Percentiles rank a stretch among this genome's conserved stretches.
phyloP scores from a whole-genome alignment of 352 stramenopile genomes.

The Sclerospora graminicola region DNA sequence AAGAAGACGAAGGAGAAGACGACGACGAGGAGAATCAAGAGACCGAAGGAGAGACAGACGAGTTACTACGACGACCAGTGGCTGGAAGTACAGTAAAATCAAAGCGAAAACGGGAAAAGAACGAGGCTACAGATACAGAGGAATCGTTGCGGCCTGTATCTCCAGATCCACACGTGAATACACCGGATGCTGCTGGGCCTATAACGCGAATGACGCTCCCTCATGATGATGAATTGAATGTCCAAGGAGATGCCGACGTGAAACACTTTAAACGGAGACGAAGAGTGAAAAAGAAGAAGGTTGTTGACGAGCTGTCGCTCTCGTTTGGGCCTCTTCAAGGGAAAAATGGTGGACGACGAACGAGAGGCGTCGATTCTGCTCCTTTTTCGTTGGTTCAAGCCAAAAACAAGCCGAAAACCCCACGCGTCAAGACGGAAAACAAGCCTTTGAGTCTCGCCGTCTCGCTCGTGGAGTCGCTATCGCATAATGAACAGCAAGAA shows the following conservation, averaged over 20 bases:
- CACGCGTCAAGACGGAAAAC: slow-evolving; percentile 20
- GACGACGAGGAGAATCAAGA: slow-evolving; percentile 44
- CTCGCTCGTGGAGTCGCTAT: slow-evolving; percentile 60
- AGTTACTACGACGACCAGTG: slow-evolving; percentile 20
- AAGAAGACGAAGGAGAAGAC: slow-evolving; percentile 47
- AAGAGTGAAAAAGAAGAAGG: slow-evolving; percentile 16
- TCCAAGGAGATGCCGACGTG: slow-evolving; percentile 36
- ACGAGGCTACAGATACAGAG: slow-evolving; percentile 38
- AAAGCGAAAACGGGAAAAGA: slow-evolving; percentile 38
- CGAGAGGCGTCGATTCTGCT: too few relatives aligned
- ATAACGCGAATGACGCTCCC: slow-evolving; percentile 57
- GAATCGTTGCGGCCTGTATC: slow-evolving; percentile 51
- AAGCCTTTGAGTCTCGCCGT: slow-evolving; percentile 55
- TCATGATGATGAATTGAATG: slow-evolving; percentile 22
- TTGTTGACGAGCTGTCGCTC: slow-evolving; percentile 7
- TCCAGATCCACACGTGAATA: slow-evolving; percentile 65
- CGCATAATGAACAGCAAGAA: slow-evolving; percentile 61
- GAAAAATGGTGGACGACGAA: too few relatives aligned
- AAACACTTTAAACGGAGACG: slow-evolving; percentile 51
- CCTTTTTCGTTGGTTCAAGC: too few relatives aligned
- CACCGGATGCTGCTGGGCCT: slow-evolving; percentile 27
- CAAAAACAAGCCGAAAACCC: too few relatives aligned
- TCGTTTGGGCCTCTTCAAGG: slow-evolving; percentile 33
- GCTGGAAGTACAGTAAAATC: slow-evolving; percentile 23
- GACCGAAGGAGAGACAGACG: slow-evolving; percentile 32